phyloP scores from a whole-genome alignment of 768 basidiomycete species.

The Dictyophora rubrovolvata region DNA sequence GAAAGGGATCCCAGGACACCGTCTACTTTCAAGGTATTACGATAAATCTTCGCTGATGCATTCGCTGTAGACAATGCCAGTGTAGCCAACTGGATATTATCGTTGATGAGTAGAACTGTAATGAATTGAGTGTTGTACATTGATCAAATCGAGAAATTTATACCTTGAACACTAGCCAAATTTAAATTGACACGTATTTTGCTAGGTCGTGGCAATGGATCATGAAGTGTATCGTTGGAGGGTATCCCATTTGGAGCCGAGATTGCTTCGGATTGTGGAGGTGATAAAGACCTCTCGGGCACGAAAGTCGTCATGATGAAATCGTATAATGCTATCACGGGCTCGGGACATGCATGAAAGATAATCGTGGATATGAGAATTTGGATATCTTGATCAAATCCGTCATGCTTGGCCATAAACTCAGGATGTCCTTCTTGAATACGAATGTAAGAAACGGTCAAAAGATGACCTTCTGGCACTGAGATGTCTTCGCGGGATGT shows the following conservation, averaged over 20 bases:
- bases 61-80: constrained; percentile 85
- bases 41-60: constrained; percentile 63
- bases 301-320: constrained; percentile 98
- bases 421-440: constrained; percentile 82
- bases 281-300: constrained; percentile 24
- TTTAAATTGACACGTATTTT: constrained; percentile 78
- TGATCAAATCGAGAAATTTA: constrained; percentile 12
- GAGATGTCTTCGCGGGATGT: constrained; percentile 42
- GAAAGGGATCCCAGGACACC: constrained; percentile 79
- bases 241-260: constrained; percentile 9
- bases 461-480: constrained; percentile 48
- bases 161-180: constrained; percentile 76
- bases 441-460: constrained; percentile 68
- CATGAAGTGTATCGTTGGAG: constrained; percentile 7
- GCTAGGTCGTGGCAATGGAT: constrained; percentile 19
- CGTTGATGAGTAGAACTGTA: constrained; percentile 70
- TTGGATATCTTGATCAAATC: constrained; percentile 81
- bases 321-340: constrained; percentile 84
- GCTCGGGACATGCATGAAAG: constrained; percentile 81
- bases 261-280: constrained; percentile 1
- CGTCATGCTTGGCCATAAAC: constrained; percentile 66
- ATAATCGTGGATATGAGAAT: constrained; percentile 85
- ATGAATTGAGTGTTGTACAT: not conserved
- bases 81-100: constrained; percentile 62
- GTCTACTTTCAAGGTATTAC: constrained; percentile 64